These are phyloP conservation scores for Emericellopsis terricola DNA, from an alignment of 495 filamentous ascomycete species.

Conservation along the genomic window DNA sequence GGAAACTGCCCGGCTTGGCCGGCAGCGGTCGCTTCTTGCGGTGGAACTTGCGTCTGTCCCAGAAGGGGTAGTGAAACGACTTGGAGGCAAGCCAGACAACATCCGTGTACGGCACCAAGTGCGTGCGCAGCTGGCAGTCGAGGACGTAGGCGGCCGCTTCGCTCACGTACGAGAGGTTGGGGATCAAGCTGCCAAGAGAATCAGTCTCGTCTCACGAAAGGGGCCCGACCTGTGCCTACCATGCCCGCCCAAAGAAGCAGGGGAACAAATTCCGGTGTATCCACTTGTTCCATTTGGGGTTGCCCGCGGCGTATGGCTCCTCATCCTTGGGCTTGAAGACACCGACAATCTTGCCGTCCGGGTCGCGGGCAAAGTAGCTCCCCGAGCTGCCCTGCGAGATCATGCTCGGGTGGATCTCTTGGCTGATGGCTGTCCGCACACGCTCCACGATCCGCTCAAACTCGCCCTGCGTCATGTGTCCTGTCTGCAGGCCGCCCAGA, in stretches of 20 bases:
- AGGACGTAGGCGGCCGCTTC: slow-evolving; percentile 94
- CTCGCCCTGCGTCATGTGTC: slow-evolving; percentile 51
- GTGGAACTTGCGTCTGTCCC: slow-evolving; percentile 80
- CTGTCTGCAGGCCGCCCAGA: slow-evolving; percentile 34
- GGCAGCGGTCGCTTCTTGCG: slow-evolving; percentile 77
- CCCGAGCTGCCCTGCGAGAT: slow-evolving; percentile 95
- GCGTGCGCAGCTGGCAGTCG: slow-evolving; percentile 74
- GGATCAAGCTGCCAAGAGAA: slow-evolving; percentile 48
- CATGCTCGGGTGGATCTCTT: slow-evolving; percentile 84
- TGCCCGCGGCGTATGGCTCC: slow-evolving; percentile 84
- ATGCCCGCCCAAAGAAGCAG: slow-evolving; percentile 89
- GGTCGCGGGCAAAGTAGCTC: slow-evolving; percentile 91
- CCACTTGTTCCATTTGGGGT: slow-evolving; percentile 95
- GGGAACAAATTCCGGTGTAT: slow-evolving; percentile 88
- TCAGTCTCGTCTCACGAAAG: neutral
- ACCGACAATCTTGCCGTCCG: slow-evolving; percentile 80
- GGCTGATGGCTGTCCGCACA: slow-evolving; percentile 73
- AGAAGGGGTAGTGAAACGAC: slow-evolving; percentile 95
- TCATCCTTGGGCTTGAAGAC: slow-evolving; percentile 99
- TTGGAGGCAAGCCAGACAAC: slow-evolving; percentile 89
- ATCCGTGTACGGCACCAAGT: slow-evolving; percentile 90
- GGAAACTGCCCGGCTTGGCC: slow-evolving; percentile 85
- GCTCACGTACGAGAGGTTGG: slow-evolving; percentile 97
- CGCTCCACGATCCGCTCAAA: slow-evolving; percentile 87
- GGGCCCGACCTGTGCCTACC: slow-evolving; percentile 22